Percentiles rank a stretch among this genome's conserved stretches.
Conservation (phyloP, 768 basidiomycete species). For the Galerina marginata region DNA sequence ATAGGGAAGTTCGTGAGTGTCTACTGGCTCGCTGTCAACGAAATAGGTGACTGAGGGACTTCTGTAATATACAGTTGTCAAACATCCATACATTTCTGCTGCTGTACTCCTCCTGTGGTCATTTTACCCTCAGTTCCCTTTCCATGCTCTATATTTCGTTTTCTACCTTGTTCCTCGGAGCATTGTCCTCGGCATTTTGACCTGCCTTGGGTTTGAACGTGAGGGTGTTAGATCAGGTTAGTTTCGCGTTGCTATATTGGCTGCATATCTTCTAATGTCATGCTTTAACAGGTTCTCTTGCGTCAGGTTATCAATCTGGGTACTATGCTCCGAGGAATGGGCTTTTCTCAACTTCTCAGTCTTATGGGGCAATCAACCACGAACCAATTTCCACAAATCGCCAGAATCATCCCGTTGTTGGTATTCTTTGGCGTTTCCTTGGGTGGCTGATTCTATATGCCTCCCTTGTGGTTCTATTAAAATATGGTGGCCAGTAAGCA, state of each 20-base stretch:
- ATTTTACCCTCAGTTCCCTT: conserved; percentile 25
- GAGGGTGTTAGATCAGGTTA: conserved; percentile 19
- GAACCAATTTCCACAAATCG: conserved; percentile 1
- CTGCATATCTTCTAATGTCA: too few relatives aligned
- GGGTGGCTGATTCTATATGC: conserved; percentile 21
- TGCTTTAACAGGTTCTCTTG: conserved; percentile 12
- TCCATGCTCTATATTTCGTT: conserved; percentile 20
- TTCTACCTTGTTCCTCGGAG: conserved; percentile 21
- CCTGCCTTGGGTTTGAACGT: conserved; percentile 22
- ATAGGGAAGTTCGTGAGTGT: conserved; percentile 24
- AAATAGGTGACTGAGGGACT: background rate
- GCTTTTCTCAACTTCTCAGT: conserved; percentile 13
- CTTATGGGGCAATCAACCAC: conserved; percentile 17
- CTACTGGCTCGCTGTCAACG: background rate
- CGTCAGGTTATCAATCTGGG: conserved; percentile 20
- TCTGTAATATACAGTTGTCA: conserved; percentile 12
- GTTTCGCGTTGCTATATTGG: too few relatives aligned
- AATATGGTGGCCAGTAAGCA: conserved; percentile 18
- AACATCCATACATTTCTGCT: conserved; percentile 22
- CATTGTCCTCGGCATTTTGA: conserved; percentile 19
- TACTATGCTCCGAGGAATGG: conserved; percentile 8
- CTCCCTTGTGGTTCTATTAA: conserved; percentile 22
- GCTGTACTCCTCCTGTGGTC: conserved; percentile 24
- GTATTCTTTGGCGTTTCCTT: conserved; percentile 19
- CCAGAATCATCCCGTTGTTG: background rate